Base-by-base conservation (phyloP, 2,329 filamentous ascomycete genomes). In the Coleophoma cylindrospora region DNA sequence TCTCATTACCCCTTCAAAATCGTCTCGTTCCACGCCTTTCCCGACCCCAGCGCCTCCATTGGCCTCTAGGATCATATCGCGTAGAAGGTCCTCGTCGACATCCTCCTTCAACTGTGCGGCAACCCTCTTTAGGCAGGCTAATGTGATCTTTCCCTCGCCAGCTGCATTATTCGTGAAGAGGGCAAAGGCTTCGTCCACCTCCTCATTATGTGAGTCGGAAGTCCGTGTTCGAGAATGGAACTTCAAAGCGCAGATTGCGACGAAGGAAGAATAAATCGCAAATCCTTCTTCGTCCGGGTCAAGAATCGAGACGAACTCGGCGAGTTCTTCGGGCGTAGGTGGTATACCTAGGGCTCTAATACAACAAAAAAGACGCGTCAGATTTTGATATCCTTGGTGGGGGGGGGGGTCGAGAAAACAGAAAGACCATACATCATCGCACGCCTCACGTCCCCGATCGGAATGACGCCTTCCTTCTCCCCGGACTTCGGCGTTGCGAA, bases 61-160 rank as follows among this genome's bases (percentile, higher is more conserved):
- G 45, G 92, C 94, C 74, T 97, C 92, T 45, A 91, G 73, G 51
- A 99, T 86, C 94, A 99, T 99, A 72, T 96, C 91, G 71, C 81
- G 83, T 64, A 99, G 72, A 64, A 95, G 70, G 45, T 89, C 85
- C 61, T 97, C 94, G 52, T 82, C 81, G 21, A 95, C 84, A 54
- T 85, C 89, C 70, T 96, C 90, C 69, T 90, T 89, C 61, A 99
- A 71, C 60, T 89, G 81, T 58, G 81, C 83, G 40, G 91, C 91
- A 48, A 96, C 85, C 61, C 86, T 77, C 64, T 82, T 81, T 64
- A 99, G 70, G 69, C 95, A 87, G 14, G 78, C 79, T 27, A 97
- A 63, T 2, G 87, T 94, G 57, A 99, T 95, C n/a, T 80, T 81
- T 2, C 78, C 74, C 17, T 74, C 66, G 32, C 57, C 46, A 7